A percentile compares a stretch with the other conserved stretches of the same genome.
Evolutionary conservation across 495 filamentous ascomycete species (phyloP).

Genomic region (Aspergillus cavernicola): DNA sequence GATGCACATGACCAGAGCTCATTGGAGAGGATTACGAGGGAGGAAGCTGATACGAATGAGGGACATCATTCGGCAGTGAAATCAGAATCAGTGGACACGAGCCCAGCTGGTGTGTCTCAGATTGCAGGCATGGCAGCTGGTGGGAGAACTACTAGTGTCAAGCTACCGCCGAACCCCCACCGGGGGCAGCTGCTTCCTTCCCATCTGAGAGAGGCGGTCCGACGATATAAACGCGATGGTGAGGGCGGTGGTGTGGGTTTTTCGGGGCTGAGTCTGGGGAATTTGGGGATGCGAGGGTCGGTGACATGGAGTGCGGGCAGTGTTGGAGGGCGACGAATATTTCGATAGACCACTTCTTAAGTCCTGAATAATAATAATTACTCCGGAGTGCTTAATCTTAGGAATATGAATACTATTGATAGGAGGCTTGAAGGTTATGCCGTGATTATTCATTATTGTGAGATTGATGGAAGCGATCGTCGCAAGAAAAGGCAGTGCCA

Average conservation of each 20-base stretch:
- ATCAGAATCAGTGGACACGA: too few relatives aligned
- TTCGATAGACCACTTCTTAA: constrained; percentile 42
- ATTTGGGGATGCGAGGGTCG: constrained; percentile 61
- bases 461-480: too few relatives aligned
- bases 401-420: too few relatives aligned
- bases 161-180: constrained; percentile 42
- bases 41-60: too few relatives aligned
- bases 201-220: constrained; percentile 74
- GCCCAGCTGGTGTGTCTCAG: too few relatives aligned
- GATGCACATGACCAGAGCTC: constrained; percentile 44
- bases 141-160: constrained; percentile 17
- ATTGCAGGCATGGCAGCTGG: constrained; percentile 4
- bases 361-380: too few relatives aligned
- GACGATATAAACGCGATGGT: constrained; percentile 64
- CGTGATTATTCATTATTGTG: constrained; percentile 3
- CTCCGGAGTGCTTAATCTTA: too few relatives aligned
- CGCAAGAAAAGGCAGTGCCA: neutral
- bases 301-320: constrained; percentile 50
- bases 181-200: constrained; percentile 74
- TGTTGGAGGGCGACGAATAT: constrained; percentile 57
- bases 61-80: constrained; percentile 20
- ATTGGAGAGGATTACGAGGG: constrained; percentile 30
- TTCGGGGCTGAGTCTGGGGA: constrained; percentile 67
- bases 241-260: constrained; percentile 68
- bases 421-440: too few relatives aligned